Evolutionary conservation across 148 eudicot species (phyloP), one percentile per base, ranked within the genome.

Genomic region (Polygonum maritimum): DNA sequence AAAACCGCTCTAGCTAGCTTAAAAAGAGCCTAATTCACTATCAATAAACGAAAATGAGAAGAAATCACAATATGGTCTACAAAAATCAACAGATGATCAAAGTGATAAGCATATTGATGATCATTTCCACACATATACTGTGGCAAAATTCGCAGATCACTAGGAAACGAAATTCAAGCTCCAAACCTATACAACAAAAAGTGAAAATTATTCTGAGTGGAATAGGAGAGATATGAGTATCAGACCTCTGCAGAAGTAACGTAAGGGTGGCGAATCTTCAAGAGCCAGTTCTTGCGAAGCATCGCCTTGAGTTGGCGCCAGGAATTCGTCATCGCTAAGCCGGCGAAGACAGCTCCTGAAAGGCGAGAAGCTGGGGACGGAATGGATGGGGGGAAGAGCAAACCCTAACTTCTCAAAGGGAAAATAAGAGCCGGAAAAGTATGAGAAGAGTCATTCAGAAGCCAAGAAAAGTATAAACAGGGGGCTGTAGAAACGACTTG

Each of bases 251-350:
- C 88, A 57, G 80, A 83, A 74, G 99, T 90, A 74, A 80, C 78
- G 74, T 81, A 92, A 83, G 99, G 99, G 78, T 92, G 96, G 19
- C 99, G 96, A 78, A 90, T 80, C 82, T 95, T 95, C 78, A 95
- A 90, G 45, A 95, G 88, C 89, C 94, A 95, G 78, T 95, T 95
- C 84, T 95, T 95, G 26, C 94, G 91, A n/a, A 95, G 90, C 94
- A 95, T 92, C 52, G 88, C 92, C 86, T 82, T 92, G 79, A 95
- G 77, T 79, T 95, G 99, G 10, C 94, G 85, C 62, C 77, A 45
- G 5, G 88, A 84, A 65, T 55, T 80, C 82, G 83, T 85, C 90
- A 82, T 87, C 77, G 52, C 19, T 38, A 72, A 38, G 19, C 15
- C 45, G 38, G 71, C 44, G 16, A 72, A 38, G 19, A 14, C 45